Percentiles rank a stretch among this genome's conserved stretches.
Evolutionary conservation across 176 grass and related monocot genomes (phyloP).

Genomic region (Hyparrhenia diplandra): DNA sequence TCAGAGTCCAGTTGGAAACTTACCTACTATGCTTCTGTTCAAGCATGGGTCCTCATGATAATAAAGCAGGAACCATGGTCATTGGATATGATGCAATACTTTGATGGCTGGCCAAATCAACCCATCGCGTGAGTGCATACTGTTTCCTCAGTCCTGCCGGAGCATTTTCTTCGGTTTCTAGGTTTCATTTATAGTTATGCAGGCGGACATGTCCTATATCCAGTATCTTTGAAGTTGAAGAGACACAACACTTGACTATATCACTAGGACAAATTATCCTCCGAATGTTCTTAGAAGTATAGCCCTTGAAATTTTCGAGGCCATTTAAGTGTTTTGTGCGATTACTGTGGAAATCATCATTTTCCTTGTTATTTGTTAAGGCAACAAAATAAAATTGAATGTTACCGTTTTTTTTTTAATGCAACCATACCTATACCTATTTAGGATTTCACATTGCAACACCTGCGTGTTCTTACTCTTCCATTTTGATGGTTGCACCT

Average conservation of each 20-base stretch:
- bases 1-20: conserved; percentile 99
- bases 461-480: neutral
- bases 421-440: too few relatives aligned
- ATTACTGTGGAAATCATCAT: neutral
- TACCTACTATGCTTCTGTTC: conserved; percentile 79
- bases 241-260: neutral
- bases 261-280: neutral
- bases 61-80: conserved; percentile 91
- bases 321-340: neutral
- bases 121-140: conserved; percentile 49
- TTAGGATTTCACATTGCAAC: neutral
- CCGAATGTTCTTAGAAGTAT: neutral
- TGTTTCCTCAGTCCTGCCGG: neutral
- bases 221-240: conserved; percentile 7
- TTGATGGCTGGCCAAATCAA: conserved; percentile 84
- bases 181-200: neutral
- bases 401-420: too few relatives aligned
- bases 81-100: conserved; percentile 73
- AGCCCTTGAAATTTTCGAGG: neutral
- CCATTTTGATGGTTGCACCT: neutral
- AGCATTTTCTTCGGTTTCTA: neutral
- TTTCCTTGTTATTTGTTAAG: neutral
- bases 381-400: conserved; percentile 7
- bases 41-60: conserved; percentile 79
- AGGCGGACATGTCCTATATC: neutral